Percentiles rank a stretch among this genome's conserved stretches.
These are phyloP conservation scores for Gentiana dahurica DNA, from an alignment of 257 asterid species.

Conservation along the genomic window DNA sequence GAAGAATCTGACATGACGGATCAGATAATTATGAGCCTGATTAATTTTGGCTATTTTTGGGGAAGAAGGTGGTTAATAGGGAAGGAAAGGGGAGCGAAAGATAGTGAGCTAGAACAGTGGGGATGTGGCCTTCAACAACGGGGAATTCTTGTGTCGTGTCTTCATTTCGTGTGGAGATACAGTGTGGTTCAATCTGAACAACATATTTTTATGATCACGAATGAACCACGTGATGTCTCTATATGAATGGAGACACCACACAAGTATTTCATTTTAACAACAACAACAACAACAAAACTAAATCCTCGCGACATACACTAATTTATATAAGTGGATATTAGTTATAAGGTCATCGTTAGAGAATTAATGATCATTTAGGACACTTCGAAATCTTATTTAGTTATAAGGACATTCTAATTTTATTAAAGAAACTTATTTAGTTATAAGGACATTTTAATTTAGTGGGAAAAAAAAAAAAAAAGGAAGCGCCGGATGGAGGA, in stretches of 20 bases:
- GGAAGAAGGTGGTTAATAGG: slow-evolving; percentile 3
- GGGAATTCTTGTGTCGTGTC: not conserved
- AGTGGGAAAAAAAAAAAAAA: too few relatives aligned
- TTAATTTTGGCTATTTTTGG: not conserved
- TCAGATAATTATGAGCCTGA: not conserved
- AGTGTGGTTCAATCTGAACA: not conserved
- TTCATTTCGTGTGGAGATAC: not conserved
- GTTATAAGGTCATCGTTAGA: too few relatives aligned
- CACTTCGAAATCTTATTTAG: too few relatives aligned
- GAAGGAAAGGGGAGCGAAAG: not conserved
- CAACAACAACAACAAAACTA: too few relatives aligned
- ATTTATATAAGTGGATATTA: too few relatives aligned
- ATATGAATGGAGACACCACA: not conserved
- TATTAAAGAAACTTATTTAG: too few relatives aligned
- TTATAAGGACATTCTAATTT: too few relatives aligned
- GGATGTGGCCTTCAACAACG: not conserved
- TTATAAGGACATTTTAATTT: too few relatives aligned
- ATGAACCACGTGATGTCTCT: not conserved
- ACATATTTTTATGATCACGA: not conserved
- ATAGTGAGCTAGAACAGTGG: not conserved
- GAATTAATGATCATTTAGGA: too few relatives aligned
- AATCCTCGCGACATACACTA: too few relatives aligned
- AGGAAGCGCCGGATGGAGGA: too few relatives aligned
- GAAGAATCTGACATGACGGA: slow-evolving; percentile 18
- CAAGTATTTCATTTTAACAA: too few relatives aligned